Conservation (phyloP, 2,329 filamentous ascomycete species). For the Ophiostoma sp. region DNA sequence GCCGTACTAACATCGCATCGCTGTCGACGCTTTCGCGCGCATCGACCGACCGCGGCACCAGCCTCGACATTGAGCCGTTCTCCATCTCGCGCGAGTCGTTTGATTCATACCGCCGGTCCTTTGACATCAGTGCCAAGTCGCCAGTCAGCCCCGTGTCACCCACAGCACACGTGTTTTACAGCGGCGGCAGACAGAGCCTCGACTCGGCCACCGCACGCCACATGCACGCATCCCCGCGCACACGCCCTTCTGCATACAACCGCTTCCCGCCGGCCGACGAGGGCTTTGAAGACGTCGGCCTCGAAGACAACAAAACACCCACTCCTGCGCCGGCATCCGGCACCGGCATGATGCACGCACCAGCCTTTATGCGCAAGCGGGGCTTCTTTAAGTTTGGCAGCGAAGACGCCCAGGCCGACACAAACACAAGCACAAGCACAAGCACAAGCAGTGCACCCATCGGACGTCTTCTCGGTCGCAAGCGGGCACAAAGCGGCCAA, state of each 20-base stretch:
- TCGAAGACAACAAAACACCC: conserved; percentile 56
- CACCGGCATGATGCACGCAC: background rate
- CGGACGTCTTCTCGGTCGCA: conserved; percentile 64
- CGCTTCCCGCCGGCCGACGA: conserved; percentile 61
- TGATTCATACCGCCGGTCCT: conserved; percentile 91
- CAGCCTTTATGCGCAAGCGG: conserved; percentile 53
- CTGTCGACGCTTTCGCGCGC: conserved; percentile 45
- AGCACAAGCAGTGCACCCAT: conserved; percentile 32
- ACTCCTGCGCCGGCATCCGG: conserved; percentile 45
- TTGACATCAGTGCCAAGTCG: conserved; percentile 87
- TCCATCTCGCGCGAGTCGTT: conserved; percentile 95
- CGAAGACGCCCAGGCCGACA: conserved; percentile 28
- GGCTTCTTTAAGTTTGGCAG: conserved; percentile 77
- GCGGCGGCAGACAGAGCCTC: conserved; percentile 65
- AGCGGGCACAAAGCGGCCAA: conserved; percentile 64
- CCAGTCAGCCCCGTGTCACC: conserved; percentile 39
- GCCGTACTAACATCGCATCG: conserved; percentile 19
- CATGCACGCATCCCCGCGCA: background rate
- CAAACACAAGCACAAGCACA: conserved; percentile 25
- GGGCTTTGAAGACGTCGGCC: conserved; percentile 81
- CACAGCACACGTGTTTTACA: conserved; percentile 36
- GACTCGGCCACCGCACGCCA: conserved; percentile 55
- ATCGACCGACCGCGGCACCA: conserved; percentile 45
- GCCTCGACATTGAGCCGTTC: conserved; percentile 85
- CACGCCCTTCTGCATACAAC: conserved; percentile 31